Base-by-base conservation (phyloP, 2,329 filamentous ascomycete species). In the Pestalotiopsis sp. region DNA sequence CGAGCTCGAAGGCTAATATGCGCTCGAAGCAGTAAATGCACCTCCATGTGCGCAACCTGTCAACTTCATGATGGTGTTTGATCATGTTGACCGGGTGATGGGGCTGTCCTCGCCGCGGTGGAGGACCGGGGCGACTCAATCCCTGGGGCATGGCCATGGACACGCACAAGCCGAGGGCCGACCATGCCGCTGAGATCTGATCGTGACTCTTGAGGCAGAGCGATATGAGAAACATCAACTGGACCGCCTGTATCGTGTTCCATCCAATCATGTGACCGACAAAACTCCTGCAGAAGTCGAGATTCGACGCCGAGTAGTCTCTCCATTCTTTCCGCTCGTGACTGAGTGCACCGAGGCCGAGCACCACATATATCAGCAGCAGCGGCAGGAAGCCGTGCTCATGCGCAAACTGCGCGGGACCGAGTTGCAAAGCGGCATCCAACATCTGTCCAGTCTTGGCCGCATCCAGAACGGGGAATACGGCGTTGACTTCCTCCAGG, bases 21-120 rank as follows among this genome's bases (percentile, higher is more conserved):
- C 67, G 67, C 58, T 69, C 68, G 62, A 67, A 67, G 13, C 58
- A 67, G 44, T 65, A 69, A n/a, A 69, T 67, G 40, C 65, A 58
- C 65, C 62, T 65, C 68, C 68, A 69, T 9, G 66, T 67, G 6
- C 66, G 61, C 17, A 56, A 30, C 30, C 66, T 61, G 11, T 67
- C 40, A 3, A 24, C 68, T 17, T 69, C 68, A 9, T 17, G 61
- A n/a, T 57, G 56, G 9, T 66, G 38, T 5, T 35, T 40, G 7
- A 35, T 56, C 13, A 7, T 14, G 20, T 52, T 52, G 44, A n/a
- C 24, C 7, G 26, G 17, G 14, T 14, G 26, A n/a, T 30, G 24
- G 3, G 20, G 10, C n/a, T 24, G 39, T 52, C 26, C n/a, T 17
- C 58, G 17, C n/a, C 66, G 66, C 14, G 26, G 40, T 4, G 60